phyloP scores from a whole-genome alignment of 768 basidiomycete species.

The Pluteus cervinus region DNA sequence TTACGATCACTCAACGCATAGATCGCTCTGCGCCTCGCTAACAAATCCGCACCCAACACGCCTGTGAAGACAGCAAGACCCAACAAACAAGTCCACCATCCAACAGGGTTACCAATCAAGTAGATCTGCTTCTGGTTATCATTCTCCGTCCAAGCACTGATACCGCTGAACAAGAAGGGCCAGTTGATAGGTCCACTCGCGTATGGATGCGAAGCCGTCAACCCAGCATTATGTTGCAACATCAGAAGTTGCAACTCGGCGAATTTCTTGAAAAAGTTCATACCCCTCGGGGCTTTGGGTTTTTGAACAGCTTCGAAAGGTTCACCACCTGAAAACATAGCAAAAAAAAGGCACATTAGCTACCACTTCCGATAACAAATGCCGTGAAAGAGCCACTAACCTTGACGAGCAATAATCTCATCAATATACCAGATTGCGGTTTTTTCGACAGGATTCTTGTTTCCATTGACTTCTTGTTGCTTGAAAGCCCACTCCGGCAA shows the following conservation, averaged over 20 bases:
- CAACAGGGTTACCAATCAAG: slow-evolving; percentile 87
- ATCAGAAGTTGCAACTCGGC: slow-evolving; percentile 89
- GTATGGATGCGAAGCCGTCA: slow-evolving; percentile 97
- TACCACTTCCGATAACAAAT: slow-evolving; percentile 3
- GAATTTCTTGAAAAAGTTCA: slow-evolving; percentile 95
- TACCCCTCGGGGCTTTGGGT: slow-evolving; percentile 65
- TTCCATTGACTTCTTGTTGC: slow-evolving; percentile 97
- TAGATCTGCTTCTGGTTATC: slow-evolving; percentile 90
- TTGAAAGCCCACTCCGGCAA: slow-evolving; percentile 97
- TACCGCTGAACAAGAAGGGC: slow-evolving; percentile 95
- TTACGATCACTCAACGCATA: slow-evolving; percentile 84
- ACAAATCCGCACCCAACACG: slow-evolving; percentile 81
- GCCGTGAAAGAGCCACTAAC: slow-evolving; percentile 37
- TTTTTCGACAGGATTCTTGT: slow-evolving; percentile 83
- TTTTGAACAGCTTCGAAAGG: too few relatives aligned
- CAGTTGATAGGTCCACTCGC: slow-evolving; percentile 95
- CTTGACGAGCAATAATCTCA: slow-evolving; percentile 66
- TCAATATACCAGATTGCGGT: slow-evolving; percentile 88
- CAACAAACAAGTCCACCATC: slow-evolving; percentile 92
- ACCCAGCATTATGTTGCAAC: slow-evolving; percentile 98
- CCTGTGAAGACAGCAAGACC: slow-evolving; percentile 86
- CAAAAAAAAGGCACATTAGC: too few relatives aligned
- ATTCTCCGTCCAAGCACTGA: slow-evolving; percentile 96
- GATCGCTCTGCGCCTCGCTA: slow-evolving; percentile 80
- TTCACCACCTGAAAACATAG: too few relatives aligned